Evolutionary conservation across 352 stramenopile species (phyloP).

Genomic region (Lagenidium sp.): DNA sequence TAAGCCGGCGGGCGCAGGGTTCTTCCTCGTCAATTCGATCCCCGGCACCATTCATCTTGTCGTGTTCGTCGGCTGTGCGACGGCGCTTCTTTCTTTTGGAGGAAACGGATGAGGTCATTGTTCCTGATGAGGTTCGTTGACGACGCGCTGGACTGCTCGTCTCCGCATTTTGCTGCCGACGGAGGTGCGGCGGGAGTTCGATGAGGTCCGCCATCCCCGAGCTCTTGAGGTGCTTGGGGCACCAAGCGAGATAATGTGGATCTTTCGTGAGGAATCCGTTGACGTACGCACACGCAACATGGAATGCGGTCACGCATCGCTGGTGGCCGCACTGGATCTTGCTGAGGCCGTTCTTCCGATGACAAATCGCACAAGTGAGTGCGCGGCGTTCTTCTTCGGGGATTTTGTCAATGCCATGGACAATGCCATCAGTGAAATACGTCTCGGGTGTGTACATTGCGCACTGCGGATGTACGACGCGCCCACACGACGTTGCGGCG

Average conservation of each 20-base stretch:
- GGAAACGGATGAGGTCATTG: too few relatives aligned
- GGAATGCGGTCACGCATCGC: conserved; percentile 53
- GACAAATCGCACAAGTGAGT: conserved; percentile 55
- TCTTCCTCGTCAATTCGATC: not conserved
- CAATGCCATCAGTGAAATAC: conserved; percentile 63
- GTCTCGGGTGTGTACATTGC: conserved; percentile 82
- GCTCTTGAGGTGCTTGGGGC: conserved; percentile 61
- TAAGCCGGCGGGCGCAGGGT: not conserved
- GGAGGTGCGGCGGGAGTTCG: conserved; percentile 54
- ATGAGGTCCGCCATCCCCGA: conserved; percentile 55
- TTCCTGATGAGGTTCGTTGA: too few relatives aligned
- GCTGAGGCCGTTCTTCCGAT: conserved; percentile 50
- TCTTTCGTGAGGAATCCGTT: conserved; percentile 52
- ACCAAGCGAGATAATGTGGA: conserved; percentile 70
- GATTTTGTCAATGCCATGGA: conserved; percentile 49
- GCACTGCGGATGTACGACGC: conserved; percentile 67
- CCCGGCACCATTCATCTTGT: not conserved
- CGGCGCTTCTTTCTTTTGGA: not conserved
- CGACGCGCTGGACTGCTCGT: too few relatives aligned
- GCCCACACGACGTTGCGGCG: conserved; percentile 45
- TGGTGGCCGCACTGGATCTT: conserved; percentile 73
- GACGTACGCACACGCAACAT: conserved; percentile 68
- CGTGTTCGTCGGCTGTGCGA: not conserved
- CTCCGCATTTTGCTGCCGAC: not conserved
- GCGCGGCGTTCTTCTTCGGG: conserved; percentile 27